Base-by-base conservation (phyloP, 2,329 filamentous ascomycete genomes). In the Colletotrichum cuscutae region DNA sequence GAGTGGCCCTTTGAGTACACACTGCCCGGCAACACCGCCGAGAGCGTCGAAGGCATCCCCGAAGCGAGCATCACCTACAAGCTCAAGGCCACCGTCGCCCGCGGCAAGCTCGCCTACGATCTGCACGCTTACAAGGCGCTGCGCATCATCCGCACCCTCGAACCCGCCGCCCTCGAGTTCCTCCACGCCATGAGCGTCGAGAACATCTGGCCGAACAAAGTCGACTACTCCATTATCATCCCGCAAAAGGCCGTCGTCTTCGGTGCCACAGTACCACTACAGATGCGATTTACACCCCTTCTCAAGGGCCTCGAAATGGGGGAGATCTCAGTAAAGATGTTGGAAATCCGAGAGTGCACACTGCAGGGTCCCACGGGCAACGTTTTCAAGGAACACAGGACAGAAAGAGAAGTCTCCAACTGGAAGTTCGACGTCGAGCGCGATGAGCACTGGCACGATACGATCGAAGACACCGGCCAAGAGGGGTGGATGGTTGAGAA, bases 131-230 rank as follows among this genome's bases (percentile, higher is more conserved):
- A 92, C 80, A 96, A 96, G 81, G 92, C 93, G 65, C 83, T 97
- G 68, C 90, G 94, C 68, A 90, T 96, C 69, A 93, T 96, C 71
- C 90, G 94, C 69, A 96, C 94, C 0, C 85, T 95, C 59, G 93
- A 94, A 73, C 89, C 93, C 12, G 92, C 91, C 63, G 93, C 93
- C 12, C 86, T 95, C 71, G 94, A 96, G 80, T 89, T 95, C 74
- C 88, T 93, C 49, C 93, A 98, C 82, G 93, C 95, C 60, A 97
- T 98, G 94, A 94, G 94, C 75, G 95, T 98, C 75, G 95, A 98
- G 82, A 98, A 98, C 79, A 93, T 97, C 75, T 99, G 97, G 97
- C 94, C 95, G 6, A 97, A 98, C 85, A 99, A 99, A 86, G 90
- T 98, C 77, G 94, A 97, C 81, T 99, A 99, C 84, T 96, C 95